Percentiles rank a stretch among this genome's conserved stretches.
Evolutionary conservation across 208 protist species (phyloP).

Genomic region (Strigomonas culicis): DNA sequence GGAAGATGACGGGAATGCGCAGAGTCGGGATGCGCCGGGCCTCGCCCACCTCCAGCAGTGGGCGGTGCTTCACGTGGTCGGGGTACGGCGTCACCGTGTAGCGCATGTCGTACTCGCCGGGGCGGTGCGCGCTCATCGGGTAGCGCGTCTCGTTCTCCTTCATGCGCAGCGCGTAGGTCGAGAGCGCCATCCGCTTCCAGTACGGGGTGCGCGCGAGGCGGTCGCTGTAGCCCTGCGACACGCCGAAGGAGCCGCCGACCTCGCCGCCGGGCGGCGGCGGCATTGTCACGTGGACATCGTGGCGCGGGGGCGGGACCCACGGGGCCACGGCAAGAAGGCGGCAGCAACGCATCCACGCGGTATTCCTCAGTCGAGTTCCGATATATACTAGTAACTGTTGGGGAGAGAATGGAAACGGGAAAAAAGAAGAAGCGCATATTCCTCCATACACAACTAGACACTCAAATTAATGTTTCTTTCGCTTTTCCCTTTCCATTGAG

Average conservation of each 20-base stretch:
- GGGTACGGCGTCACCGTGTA: slow-evolving; percentile 76
- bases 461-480: neutral
- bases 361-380: neutral
- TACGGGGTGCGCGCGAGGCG: slow-evolving; percentile 74
- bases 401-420: no score
- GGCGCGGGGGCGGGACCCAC: slow-evolving; percentile 78
- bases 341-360: slow-evolving; percentile 18
- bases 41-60: slow-evolving; percentile 85
- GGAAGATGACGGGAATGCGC: slow-evolving; percentile 80
- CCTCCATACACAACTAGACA: neutral
- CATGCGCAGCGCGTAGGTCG: slow-evolving; percentile 80
- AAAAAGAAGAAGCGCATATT: no score
- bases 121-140: slow-evolving; percentile 64
- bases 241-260: slow-evolving; percentile 77
- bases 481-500: neutral
- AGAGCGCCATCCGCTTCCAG: slow-evolving; percentile 89
- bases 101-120: slow-evolving; percentile 85
- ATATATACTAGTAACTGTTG: no score
- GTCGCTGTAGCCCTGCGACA: slow-evolving; percentile 84
- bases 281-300: slow-evolving; percentile 81
- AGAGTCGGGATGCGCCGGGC: slow-evolving; percentile 66
- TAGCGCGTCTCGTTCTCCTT: slow-evolving; percentile 81
- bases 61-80: slow-evolving; percentile 62
- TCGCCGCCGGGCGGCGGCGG: slow-evolving; percentile 82
- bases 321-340: slow-evolving; percentile 35